A percentile compares a stretch with the other conserved stretches of the same genome.
Evolutionary conservation across 352 stramenopile genomes (phyloP).

Genomic region (Globisporangium emineosum): DNA sequence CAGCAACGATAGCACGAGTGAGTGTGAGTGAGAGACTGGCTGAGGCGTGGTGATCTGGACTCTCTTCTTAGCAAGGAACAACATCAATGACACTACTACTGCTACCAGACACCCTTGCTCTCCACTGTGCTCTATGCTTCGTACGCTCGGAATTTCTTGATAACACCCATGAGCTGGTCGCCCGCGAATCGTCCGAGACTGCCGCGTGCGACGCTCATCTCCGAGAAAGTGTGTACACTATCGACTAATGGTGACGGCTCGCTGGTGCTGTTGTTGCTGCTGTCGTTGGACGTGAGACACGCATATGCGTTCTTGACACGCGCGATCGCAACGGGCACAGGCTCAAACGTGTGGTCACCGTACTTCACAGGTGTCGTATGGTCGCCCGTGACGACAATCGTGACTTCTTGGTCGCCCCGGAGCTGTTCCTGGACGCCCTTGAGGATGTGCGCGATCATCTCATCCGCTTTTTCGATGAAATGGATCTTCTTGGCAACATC

Average conservation of each 20-base stretch:
- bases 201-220: slow-evolving; percentile 64
- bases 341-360: slow-evolving; percentile 86
- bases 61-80: background rate
- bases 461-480: slow-evolving; percentile 82
- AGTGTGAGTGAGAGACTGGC: background rate
- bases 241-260: slow-evolving; percentile 37
- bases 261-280: background rate
- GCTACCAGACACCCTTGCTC: background rate
- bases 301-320: slow-evolving; percentile 36
- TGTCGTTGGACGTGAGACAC: slow-evolving; percentile 17
- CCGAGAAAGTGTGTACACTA: slow-evolving; percentile 54
- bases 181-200: slow-evolving; percentile 76
- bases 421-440: slow-evolving; percentile 42
- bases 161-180: slow-evolving; percentile 81
- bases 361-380: slow-evolving; percentile 87
- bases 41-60: background rate
- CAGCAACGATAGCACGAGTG: background rate
- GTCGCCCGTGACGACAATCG: slow-evolving; percentile 84
- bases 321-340: slow-evolving; percentile 78
- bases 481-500: slow-evolving; percentile 83
- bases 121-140: slow-evolving; percentile 30
- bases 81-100: slow-evolving; percentile 3
- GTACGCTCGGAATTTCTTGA: slow-evolving; percentile 69
- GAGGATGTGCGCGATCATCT: slow-evolving; percentile 71
- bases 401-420: slow-evolving; percentile 46